These are phyloP conservation scores for Aegilops sharonensis DNA, from an alignment of 176 grass and related monocot genomes.

Conservation along the genomic window DNA sequence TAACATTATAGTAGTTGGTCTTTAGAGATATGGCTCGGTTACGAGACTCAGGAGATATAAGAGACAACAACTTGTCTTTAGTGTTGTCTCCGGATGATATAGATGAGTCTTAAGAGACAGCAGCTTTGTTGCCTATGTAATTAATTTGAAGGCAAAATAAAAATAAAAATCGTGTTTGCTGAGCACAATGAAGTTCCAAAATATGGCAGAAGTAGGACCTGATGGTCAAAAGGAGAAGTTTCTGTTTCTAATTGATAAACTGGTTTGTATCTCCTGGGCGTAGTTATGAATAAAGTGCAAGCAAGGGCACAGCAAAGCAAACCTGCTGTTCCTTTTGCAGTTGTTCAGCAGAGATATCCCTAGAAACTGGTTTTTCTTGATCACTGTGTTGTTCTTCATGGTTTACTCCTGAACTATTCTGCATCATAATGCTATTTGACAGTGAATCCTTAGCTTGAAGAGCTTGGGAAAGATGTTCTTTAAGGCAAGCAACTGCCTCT, in stretches of 20 bases:
- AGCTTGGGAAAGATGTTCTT: constrained; percentile 69
- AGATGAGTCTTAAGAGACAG: neutral
- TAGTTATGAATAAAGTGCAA: constrained; percentile 22
- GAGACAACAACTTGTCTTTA: constrained; percentile 1
- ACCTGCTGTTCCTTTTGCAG: constrained; percentile 54
- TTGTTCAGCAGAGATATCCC: constrained; percentile 43
- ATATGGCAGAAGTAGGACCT: neutral
- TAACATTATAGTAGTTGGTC: neutral
- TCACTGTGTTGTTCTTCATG: constrained; percentile 38
- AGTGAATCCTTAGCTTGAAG: constrained; percentile 54
- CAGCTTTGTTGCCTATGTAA: neutral
- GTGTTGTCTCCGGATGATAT: neutral
- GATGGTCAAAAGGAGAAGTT: neutral
- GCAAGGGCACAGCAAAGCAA: constrained; percentile 16
- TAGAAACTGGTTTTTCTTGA: constrained; percentile 38
- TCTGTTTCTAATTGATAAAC: neutral
- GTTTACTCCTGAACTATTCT: constrained; percentile 42
- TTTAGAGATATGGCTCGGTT: neutral
- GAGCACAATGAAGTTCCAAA: neutral
- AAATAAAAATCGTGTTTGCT: neutral
- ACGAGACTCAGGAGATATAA: neutral
- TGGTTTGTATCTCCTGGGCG: neutral
- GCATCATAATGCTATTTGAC: constrained; percentile 37
- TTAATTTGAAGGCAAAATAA: neutral
- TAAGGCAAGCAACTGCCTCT: constrained; percentile 65